Evolutionary conservation across 83 land plant genomes (phyloP), one percentile per base, ranked within the genome.

Genomic region (Diphasiastrum complanatum): DNA sequence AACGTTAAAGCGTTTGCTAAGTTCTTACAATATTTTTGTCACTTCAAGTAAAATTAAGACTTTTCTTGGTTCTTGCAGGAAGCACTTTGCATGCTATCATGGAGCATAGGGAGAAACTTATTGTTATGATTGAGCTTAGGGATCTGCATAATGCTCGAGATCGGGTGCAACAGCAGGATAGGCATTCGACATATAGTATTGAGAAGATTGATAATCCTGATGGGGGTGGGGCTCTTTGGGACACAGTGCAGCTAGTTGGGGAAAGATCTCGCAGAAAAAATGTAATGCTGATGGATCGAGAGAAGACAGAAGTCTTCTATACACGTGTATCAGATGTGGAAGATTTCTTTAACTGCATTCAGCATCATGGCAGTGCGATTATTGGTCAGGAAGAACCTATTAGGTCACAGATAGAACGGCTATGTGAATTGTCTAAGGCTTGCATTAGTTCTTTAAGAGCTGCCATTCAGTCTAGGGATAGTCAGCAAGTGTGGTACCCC

Each of bases 71-170:
- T 14, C 59, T 55, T 47, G 26, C 85, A 95, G 99, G 97, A 65
- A 49, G 59, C 26, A 69, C 86, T 40, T 60, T 95, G 71, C 97
- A 82, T 41, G 71, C 60, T n/a, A 86, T 95, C 22, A 61, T 95
- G 92, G 99, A 85, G 68, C 97, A 95, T 74, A 97, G 97, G 32
- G 99, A 95, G 75, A 95, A 95, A 69, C 87, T 95, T 45, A 66
- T 80, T 68, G 82, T 75, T 28, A 78, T 95, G 81, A 78, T 95
- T 47, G 65, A 76, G 64, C 67, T 95, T 34, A 78, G 90, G 46
- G 97, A 95, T 55, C 51, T 89, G 69, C 91, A 89, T 32, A 86
- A 80, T 63, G 51, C 46, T 33, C 71, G 74, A 30, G 76, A 75
- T 43, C 85, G 85, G 48, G 26, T 65, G 10, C 73, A 63, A 36